Conservation (phyloP, 768 basidiomycete species). For the Pleurotus salmoneostramineus region DNA sequence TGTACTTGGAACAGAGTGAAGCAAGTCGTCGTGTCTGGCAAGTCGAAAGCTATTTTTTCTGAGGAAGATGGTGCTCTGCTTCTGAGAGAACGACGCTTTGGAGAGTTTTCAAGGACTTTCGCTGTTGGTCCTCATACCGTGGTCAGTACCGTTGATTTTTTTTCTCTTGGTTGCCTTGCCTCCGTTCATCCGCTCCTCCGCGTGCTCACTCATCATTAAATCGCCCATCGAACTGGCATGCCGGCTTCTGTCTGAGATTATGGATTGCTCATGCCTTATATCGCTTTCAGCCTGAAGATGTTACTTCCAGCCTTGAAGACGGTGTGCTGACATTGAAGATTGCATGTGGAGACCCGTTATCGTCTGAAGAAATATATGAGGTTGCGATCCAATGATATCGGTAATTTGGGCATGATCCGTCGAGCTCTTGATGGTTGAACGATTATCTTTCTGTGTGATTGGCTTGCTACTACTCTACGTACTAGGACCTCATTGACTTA, state of each 20-base stretch:
- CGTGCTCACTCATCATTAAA: neutral
- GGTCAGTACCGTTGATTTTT: slow-evolving; percentile 31
- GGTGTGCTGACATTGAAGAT: slow-evolving; percentile 59
- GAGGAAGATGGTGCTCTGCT: slow-evolving; percentile 15
- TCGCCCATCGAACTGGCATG: neutral
- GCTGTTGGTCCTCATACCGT: slow-evolving; percentile 52
- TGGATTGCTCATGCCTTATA: neutral
- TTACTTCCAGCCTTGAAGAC: slow-evolving; percentile 51
- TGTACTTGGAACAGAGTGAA: slow-evolving; percentile 58
- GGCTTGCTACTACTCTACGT: too few relatives aligned
- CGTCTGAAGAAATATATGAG: slow-evolving; percentile 41
- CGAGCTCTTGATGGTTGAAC: too few relatives aligned
- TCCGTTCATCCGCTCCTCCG: slow-evolving; percentile 13
- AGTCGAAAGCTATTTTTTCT: slow-evolving; percentile 35
- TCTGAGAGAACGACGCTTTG: slow-evolving; percentile 48
- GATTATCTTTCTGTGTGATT: too few relatives aligned
- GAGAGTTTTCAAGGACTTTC: slow-evolving; percentile 43
- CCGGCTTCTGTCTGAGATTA: neutral
- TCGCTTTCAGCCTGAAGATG: slow-evolving; percentile 38
- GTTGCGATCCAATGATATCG: slow-evolving; percentile 47
- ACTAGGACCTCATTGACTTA: too few relatives aligned
- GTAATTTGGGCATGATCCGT: too few relatives aligned
- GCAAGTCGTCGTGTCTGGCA: slow-evolving; percentile 55
- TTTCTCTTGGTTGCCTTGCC: neutral
- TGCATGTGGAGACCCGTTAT: slow-evolving; percentile 40